Base-by-base conservation (phyloP, 148 eudicot species). In the Linanthus parryae region DNA sequence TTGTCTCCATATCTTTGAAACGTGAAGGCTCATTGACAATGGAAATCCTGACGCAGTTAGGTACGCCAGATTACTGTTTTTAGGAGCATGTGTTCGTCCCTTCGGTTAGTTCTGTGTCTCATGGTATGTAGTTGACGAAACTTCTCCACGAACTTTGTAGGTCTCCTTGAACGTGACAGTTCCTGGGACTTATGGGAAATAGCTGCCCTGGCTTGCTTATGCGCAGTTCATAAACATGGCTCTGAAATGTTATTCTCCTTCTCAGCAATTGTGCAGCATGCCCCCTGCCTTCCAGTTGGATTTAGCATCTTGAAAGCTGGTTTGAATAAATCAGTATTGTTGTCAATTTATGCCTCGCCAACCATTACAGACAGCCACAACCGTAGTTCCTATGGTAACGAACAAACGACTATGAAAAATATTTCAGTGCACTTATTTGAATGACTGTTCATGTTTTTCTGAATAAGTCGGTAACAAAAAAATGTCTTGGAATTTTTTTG, bases 221-320 rank as follows among this genome's bases (percentile, higher is more conserved):
- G 99, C 74, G 85, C 99, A 59, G 67, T 92, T 63, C 90, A 92
- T 52, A 78, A 87, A 68, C 94, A 88, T 76, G 99, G 96, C 42
- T 82, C 76, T 58, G 90, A 88, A 24, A 68, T 84, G 90, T 61
- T 92, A 38, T 88, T 88, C 65, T 88, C 96, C 19, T 88, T 92
- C 74, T 88, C 99, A 26, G 95, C 96, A 58, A 70, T 88, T 43
- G 96, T 88, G 56, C 94, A 84, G 68, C 94, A 82, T 65, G 79
- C 99, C 45, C 99, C 99, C 61, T 79, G 71, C 70, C 91, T 72
- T 68, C 99, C 99, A 17, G 63, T 88, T 61, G 99, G 96, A 57
- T 88, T 92, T 64, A 84, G 96, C 80, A 92, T 92, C 56, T 70
- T 92, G 51, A 92, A 72, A 75, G 96, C 99, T 74, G 99, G 99